Evolutionary conservation across 2,329 filamentous ascomycete species (phyloP).

Genomic region (Capronia coronata): DNA sequence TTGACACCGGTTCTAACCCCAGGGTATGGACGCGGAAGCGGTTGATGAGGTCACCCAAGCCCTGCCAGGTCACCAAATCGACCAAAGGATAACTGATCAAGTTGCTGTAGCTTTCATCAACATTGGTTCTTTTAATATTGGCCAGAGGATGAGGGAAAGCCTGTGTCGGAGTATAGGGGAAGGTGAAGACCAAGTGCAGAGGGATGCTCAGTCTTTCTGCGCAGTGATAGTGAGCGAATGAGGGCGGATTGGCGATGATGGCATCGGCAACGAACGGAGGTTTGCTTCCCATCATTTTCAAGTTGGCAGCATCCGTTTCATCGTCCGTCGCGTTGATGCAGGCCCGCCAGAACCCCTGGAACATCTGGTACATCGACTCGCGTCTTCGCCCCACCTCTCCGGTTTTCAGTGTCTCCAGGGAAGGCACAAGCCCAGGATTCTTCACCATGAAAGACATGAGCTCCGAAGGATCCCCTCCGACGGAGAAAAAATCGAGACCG

Average conservation of each 20-base stretch:
- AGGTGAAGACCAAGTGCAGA: constrained; percentile 34
- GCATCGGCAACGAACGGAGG: constrained; percentile 35
- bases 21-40: constrained; percentile 64
- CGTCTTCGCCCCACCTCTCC: constrained; percentile 65
- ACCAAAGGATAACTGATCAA: constrained; percentile 75
- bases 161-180: constrained; percentile 69
- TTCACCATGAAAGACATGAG: constrained; percentile 88
- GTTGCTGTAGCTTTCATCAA: constrained; percentile 67
- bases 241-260: constrained; percentile 37
- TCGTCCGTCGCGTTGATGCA: constrained; percentile 64
- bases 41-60: constrained; percentile 70
- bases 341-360: constrained; percentile 73
- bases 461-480: constrained; percentile 72
- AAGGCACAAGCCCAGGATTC: constrained; percentile 68
- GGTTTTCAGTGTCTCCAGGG: constrained; percentile 62
- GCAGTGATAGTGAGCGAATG: constrained; percentile 36
- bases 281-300: constrained; percentile 59
- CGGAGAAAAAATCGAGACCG: constrained; percentile 71
- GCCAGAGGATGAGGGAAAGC: constrained; percentile 69
- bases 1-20: constrained; percentile 65
- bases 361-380: constrained; percentile 71
- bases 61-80: constrained; percentile 58
- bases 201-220: constrained; percentile 34
- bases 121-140: constrained; percentile 65
- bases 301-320: constrained; percentile 54